Conservation (phyloP, 305 asterid genomes). For the Solanum chacoense region DNA sequence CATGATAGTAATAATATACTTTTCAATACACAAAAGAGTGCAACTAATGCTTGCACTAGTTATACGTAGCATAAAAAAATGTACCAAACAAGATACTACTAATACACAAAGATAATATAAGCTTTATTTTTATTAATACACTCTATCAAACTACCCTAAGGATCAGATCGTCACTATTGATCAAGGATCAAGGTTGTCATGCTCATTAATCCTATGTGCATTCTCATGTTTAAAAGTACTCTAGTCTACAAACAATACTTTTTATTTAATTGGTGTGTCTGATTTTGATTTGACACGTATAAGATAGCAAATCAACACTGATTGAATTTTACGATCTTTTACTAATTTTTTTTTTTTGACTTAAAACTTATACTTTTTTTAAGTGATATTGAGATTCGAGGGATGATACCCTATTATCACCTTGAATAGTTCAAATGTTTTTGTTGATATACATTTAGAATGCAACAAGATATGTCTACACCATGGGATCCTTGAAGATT, state of each 20-base stretch:
- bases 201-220: not conserved
- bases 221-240: not conserved
- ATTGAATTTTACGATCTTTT: not conserved
- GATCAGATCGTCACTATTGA: too few relatives aligned
- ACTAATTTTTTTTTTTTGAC: accelerated
- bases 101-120: too few relatives aligned
- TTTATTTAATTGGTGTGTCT: not conserved
- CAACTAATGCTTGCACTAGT: too few relatives aligned
- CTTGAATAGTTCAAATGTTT: not conserved
- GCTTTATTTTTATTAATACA: too few relatives aligned
- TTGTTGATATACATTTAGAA: not conserved
- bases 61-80: too few relatives aligned
- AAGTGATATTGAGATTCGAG: not conserved
- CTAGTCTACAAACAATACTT: not conserved
- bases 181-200: too few relatives aligned
- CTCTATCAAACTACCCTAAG: too few relatives aligned
- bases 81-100: too few relatives aligned
- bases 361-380: not conserved
- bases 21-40: too few relatives aligned
- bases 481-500: not conserved
- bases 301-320: too few relatives aligned
- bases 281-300: not conserved
- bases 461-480: not conserved
- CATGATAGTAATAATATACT: too few relatives aligned
- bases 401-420: not conserved